These are phyloP conservation scores for Letharia columbiana DNA, from an alignment of 495 filamentous ascomycete species.

Conservation along the genomic window DNA sequence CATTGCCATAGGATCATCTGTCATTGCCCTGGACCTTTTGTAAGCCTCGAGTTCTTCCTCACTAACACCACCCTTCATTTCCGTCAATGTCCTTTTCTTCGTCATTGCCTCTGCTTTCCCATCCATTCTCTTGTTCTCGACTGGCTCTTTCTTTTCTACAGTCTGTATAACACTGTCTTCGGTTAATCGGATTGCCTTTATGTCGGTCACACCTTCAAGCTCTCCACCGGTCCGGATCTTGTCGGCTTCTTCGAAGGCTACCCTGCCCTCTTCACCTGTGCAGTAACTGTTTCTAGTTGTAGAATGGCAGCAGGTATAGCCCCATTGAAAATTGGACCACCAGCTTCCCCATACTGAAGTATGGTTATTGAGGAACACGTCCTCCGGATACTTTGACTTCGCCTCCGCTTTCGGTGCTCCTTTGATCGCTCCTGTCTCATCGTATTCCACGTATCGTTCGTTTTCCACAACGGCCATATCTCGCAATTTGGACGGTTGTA, in stretches of 20 bases:
- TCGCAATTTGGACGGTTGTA: conserved; percentile 53
- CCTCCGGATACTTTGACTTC: conserved; percentile 86
- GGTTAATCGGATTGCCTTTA: conserved; percentile 27
- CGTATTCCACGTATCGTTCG: conserved; percentile 92
- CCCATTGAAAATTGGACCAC: conserved; percentile 94
- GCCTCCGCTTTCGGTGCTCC: conserved; percentile 65
- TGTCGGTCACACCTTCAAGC: conserved; percentile 28
- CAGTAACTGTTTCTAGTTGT: conserved; percentile 94
- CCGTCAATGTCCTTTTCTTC: conserved; percentile 51
- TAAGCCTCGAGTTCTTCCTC: conserved; percentile 81
- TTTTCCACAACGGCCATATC: conserved; percentile 64
- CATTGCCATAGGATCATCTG: conserved; percentile 79
- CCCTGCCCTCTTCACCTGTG: conserved; percentile 77
- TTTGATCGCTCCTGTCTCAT: conserved; percentile 80
- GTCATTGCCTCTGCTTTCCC: conserved; percentile 27
- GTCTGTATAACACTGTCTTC: conserved; percentile 15
- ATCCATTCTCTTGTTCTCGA: conserved; percentile 7
- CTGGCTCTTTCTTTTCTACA: conserved; percentile 5
- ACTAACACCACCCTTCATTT: conserved; percentile 65
- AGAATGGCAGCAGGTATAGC: conserved; percentile 93
- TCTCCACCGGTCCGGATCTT: conserved; percentile 45
- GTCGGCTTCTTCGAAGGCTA: conserved; percentile 60
- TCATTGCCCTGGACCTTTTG: conserved; percentile 56
- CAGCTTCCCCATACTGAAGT: conserved; percentile 92
- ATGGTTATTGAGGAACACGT: conserved; percentile 84